Percentiles rank a stretch among this genome's conserved stretches.
phyloP scores from a whole-genome alignment of 345 rosid species.

The Diplotaxis tenuifolia region DNA sequence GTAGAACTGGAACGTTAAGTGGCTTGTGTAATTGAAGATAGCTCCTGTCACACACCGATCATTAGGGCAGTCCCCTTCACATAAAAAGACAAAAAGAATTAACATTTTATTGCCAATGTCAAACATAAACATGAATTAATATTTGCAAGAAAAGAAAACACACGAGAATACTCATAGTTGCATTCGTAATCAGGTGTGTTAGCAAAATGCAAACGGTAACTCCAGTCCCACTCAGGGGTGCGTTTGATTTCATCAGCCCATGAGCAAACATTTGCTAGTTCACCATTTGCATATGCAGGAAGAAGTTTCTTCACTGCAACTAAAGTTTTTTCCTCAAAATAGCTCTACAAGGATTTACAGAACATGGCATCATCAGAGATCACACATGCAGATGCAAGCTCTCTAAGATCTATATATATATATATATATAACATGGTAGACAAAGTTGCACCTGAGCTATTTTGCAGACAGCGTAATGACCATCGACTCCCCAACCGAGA shows the following conservation, averaged over 20 bases:
- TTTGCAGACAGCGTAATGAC: constrained; percentile 75
- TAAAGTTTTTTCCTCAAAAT: constrained; percentile 57
- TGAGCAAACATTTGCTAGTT: constrained; percentile 74
- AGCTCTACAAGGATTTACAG: constrained; percentile 44
- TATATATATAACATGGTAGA: neutral
- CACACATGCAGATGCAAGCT: neutral
- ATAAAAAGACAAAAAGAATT: no score
- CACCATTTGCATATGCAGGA: constrained; percentile 49
- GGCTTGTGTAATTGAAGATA: constrained; percentile 74
- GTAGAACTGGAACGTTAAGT: no score
- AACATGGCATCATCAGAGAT: neutral
- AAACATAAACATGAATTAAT: no score
- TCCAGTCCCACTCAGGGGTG: constrained; percentile 57
- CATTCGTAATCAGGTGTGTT: constrained; percentile 83
- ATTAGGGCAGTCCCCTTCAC: neutral
- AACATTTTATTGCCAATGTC: no score
- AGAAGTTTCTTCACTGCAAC: constrained; percentile 62
- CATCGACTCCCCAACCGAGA: constrained; percentile 81
- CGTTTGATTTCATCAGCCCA: constrained; percentile 74
- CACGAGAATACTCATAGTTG: constrained; percentile 71
- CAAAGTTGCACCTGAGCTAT: constrained; percentile 61
- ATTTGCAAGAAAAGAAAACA: no score
- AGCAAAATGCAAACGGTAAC: constrained; percentile 63
- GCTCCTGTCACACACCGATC: constrained; percentile 84
- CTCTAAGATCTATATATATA: no score